These are phyloP conservation scores for Naumovozyma dairenensis DNA, from an alignment of 805 yeast genomes.

Conservation along the genomic window DNA sequence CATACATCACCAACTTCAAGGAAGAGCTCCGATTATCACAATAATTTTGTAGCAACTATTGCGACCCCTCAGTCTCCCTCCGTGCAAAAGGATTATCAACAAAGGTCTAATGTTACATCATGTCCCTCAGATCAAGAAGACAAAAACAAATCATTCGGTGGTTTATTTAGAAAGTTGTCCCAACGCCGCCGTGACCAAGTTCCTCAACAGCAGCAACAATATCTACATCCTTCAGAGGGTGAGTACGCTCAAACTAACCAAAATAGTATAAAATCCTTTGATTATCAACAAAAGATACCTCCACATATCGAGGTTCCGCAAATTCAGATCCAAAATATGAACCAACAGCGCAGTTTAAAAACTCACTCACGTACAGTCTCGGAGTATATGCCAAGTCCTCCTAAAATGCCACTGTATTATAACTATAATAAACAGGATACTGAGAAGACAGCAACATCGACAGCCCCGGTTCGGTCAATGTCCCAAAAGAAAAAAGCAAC, in stretches of 20 bases:
- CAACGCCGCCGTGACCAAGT: constrained; percentile 23
- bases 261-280: too few relatives aligned
- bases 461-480: constrained; percentile 21
- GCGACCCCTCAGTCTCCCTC: constrained; percentile 7
- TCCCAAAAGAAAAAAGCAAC: constrained; percentile 19
- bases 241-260: background rate
- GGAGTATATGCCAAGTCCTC: constrained; percentile 25
- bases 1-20: constrained; percentile 38
- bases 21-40: constrained; percentile 20
- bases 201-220: background rate
- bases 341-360: constrained; percentile 8
- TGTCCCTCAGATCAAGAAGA: constrained; percentile 14
- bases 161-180: constrained; percentile 29
- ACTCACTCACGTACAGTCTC: constrained; percentile 34
- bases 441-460: constrained; percentile 3
- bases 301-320: too few relatives aligned
- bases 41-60: constrained; percentile 20
- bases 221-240: background rate
- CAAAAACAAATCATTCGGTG: constrained; percentile 22
- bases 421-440: background rate
- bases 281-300: too few relatives aligned
- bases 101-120: constrained; percentile 15
- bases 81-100: constrained; percentile 29
- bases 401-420: constrained; percentile 23
- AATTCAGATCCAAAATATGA: background rate